Evolutionary conservation across 441 rosid species (phyloP).

Genomic region (Omphalea diandra): DNA sequence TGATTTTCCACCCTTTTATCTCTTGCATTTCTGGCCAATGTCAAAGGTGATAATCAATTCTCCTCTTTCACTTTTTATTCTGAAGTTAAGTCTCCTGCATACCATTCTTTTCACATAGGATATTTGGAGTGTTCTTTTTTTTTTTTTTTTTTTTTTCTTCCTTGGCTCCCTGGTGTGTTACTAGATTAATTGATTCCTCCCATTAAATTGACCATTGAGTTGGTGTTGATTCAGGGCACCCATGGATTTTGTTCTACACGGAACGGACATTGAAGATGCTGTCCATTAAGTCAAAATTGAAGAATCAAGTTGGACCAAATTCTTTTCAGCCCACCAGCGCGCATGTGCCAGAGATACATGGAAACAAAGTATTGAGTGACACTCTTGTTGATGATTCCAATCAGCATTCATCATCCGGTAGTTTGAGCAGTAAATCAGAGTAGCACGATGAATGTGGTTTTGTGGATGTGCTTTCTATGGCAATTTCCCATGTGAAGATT

Average conservation of each 20-base stretch:
- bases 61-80: neutral
- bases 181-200: neutral
- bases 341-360: constrained; percentile 25
- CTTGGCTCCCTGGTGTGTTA: neutral
- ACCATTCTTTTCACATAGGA: neutral
- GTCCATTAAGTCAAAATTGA: constrained; percentile 58
- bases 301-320: constrained; percentile 47
- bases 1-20: neutral
- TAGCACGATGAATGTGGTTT: constrained; percentile 75
- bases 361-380: constrained; percentile 28
- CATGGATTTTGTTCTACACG: constrained; percentile 88
- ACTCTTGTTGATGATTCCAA: constrained; percentile 25
- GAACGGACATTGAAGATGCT: constrained; percentile 63
- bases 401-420: constrained; percentile 31
- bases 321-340: constrained; percentile 27
- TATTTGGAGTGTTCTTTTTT: too few relatives aligned
- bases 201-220: neutral
- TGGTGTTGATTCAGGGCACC: constrained; percentile 63
- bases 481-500: constrained; percentile 78
- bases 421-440: constrained; percentile 50
- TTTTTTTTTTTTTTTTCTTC: neutral
- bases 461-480: constrained; percentile 83
- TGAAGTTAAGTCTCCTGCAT: neutral
- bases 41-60: too few relatives aligned
- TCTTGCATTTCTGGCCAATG: neutral